Conservation (phyloP, 495 filamentous ascomycete species). For the Pseudevernia furfuracea region DNA sequence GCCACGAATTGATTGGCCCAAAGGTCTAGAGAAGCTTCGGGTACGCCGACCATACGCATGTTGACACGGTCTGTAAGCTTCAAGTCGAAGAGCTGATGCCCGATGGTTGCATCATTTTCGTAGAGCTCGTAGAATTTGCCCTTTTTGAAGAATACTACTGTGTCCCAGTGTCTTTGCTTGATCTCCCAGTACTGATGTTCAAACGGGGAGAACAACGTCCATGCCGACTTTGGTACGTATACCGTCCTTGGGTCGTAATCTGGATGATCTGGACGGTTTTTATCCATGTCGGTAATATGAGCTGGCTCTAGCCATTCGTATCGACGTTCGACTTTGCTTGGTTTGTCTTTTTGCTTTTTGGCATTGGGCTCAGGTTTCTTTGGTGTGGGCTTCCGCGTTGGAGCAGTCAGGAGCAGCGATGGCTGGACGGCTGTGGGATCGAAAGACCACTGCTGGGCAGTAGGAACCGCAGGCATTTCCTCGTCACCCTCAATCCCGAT, state of each 20-base stretch:
- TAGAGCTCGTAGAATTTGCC: slow-evolving; percentile 99
- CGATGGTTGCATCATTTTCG: slow-evolving; percentile 95
- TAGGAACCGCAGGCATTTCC: slow-evolving; percentile 58
- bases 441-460: slow-evolving; percentile 77
- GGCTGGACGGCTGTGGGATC: slow-evolving; percentile 68
- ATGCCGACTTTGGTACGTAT: slow-evolving; percentile 73
- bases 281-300: slow-evolving; percentile 71
- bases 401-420: slow-evolving; percentile 43
- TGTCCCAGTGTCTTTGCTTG: slow-evolving; percentile 96
- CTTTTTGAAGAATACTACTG: slow-evolving; percentile 99
- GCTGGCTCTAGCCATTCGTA: slow-evolving; percentile 73
- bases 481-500: slow-evolving; percentile 42
- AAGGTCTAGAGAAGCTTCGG: slow-evolving; percentile 79
- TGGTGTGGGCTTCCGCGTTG: slow-evolving; percentile 29
- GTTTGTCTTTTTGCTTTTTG: slow-evolving; percentile 63
- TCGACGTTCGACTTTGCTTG: slow-evolving; percentile 63
- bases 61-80: slow-evolving; percentile 98
- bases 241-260: slow-evolving; percentile 91
- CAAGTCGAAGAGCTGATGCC: slow-evolving; percentile 92
- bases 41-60: slow-evolving; percentile 97
- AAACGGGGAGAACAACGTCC: slow-evolving; percentile 76
- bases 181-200: slow-evolving; percentile 99
- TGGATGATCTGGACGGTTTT: slow-evolving; percentile 68
- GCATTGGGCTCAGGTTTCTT: slow-evolving; percentile 28
- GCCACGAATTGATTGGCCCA: slow-evolving; percentile 95